Base-by-base conservation (phyloP, 1,139 yeast genomes). In the Candida labiduridarum region DNA sequence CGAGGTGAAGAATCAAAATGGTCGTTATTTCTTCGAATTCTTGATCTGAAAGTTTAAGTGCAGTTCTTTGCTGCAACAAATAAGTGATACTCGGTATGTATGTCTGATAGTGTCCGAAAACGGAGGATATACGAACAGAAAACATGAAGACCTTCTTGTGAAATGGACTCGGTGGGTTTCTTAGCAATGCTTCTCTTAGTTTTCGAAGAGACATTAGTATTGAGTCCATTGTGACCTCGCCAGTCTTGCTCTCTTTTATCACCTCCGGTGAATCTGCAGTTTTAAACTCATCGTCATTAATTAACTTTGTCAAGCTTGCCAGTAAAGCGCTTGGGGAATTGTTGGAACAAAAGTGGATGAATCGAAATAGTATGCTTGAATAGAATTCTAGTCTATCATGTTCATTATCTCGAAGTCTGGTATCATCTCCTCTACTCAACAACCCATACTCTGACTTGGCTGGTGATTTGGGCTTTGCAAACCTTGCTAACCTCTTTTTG, bases 371-470 rank as follows among this genome's bases (percentile, higher is more conserved):
- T 7, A 81, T 74, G 31, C 61, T 55, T 2, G 61, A 60, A 57
- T 77, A 82, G 52, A 67, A 77, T 31, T 57, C 63, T 15, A 59
- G 62, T 52, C 85, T 64, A 12, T 74, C 80, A 5, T 55, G 50
- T 12, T 63, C 63, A 56, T 78, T 79, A n/a, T 68, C 57, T 53
- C 79, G 83, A 27, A 84, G 65, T 41, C 80, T 61, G 46, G 63
- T 62, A 53, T 81, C 87, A 49, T 82, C 87, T 0, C 88, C 88
- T 48, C 88, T 67, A 55, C 88, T 83, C 1, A 81, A 65, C 43
- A 76, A 69, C 0, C 89, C 89, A 56, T 76, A 82, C 5, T 51
- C 46, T 14, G 45, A 22, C 29, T 39, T 49, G 47, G 29, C 48
- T 43, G 12, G 46, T 44, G 14, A 42, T 36, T 34, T 40, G 9